Percentiles rank a stretch among this genome's conserved stretches.
phyloP scores from a whole-genome alignment of 305 asterid genomes.

The Solanum hybrid region DNA sequence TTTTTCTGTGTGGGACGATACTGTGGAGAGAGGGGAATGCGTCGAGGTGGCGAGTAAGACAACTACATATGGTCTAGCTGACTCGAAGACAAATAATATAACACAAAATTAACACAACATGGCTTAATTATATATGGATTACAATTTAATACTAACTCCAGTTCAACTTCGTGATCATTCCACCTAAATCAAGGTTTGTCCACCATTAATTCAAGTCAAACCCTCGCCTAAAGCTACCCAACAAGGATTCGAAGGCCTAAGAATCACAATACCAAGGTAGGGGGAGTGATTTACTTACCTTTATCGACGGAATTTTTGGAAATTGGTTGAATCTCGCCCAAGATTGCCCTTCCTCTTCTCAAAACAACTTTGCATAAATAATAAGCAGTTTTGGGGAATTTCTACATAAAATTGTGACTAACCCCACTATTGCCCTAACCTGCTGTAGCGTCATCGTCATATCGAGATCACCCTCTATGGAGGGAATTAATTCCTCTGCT shows the following conservation, averaged over 20 bases:
- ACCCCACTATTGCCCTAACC: background rate
- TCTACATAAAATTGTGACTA: background rate
- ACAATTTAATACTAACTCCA: background rate
- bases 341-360: background rate
- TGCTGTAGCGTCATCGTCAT: background rate
- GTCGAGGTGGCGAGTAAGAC: too few relatives aligned
- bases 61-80: too few relatives aligned
- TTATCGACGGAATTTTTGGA: background rate
- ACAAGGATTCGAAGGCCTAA: background rate
- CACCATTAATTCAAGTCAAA: background rate
- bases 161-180: background rate
- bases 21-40: too few relatives aligned
- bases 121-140: background rate
- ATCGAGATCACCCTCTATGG: background rate
- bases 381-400: background rate
- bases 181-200: background rate
- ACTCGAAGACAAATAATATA: background rate
- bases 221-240: background rate
- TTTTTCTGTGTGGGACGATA: too few relatives aligned
- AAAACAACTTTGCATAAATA: background rate
- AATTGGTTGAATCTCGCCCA: background rate
- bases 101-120: background rate
- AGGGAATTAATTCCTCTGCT: background rate
- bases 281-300: background rate
- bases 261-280: background rate